Percentiles rank a stretch among this genome's conserved stretches.
Conservation (phyloP, 371 early-diverging fungal species). For the Saksenaea oblongispora region DNA sequence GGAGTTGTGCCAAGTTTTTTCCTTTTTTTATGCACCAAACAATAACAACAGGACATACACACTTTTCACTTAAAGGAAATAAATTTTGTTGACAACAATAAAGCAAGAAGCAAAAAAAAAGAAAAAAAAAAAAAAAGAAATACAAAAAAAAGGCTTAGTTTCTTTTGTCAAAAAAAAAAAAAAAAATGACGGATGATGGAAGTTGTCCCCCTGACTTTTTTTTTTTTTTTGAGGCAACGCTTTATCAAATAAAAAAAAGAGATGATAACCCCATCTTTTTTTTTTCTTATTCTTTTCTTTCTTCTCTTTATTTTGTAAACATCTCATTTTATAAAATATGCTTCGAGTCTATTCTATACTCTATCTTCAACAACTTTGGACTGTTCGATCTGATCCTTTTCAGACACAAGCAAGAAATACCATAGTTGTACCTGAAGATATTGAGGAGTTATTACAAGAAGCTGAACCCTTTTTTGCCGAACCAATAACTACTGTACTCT, state of each 20-base stretch:
- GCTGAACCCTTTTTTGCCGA: neutral
- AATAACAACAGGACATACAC: neutral
- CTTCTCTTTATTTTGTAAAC: no score
- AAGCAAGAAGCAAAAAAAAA: neutral
- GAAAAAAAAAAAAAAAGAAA: neutral
- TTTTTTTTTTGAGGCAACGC: neutral
- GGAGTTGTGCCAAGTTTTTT: constrained; percentile 2
- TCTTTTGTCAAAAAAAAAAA: neutral
- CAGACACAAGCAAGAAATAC: neutral
- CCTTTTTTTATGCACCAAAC: constrained; percentile 2
- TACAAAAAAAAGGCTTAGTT: no score
- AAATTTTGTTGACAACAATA: neutral
- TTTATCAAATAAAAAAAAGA: constrained; percentile 3
- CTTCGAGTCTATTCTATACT: neutral
- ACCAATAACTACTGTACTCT: neutral
- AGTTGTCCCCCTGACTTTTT: neutral
- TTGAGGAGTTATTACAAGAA: neutral
- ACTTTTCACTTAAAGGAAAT: neutral
- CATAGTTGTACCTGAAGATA: neutral
- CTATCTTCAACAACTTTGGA: constrained; percentile 2
- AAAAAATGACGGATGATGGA: neutral
- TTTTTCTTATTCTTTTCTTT: neutral
- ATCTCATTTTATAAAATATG: no score
- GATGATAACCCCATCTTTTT: neutral
- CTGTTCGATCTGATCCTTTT: neutral